These are phyloP conservation scores for Fusarium sp. DNA, from an alignment of 2,329 filamentous ascomycete species.

Conservation along the genomic window DNA sequence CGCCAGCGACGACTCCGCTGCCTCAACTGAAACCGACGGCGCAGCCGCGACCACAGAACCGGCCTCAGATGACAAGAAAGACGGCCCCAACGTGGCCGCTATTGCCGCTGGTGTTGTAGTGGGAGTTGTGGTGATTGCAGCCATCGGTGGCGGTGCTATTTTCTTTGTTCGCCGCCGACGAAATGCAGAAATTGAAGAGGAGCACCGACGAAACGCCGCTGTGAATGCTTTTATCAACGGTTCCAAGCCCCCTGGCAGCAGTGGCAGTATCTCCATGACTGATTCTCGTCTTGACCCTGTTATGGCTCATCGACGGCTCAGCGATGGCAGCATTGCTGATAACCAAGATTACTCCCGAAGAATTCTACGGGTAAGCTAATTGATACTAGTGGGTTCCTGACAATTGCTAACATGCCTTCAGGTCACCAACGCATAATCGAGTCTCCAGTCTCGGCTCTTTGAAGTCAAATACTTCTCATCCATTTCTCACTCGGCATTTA, in stretches of 20 bases:
- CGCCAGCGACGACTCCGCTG: conserved; percentile 2
- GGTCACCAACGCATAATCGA: conserved; percentile 70
- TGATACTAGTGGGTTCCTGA: neutral
- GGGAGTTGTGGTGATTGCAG: conserved; percentile 77
- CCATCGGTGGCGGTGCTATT: conserved; percentile 74
- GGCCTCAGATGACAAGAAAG: conserved; percentile 21
- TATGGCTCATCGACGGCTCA: conserved; percentile 85
- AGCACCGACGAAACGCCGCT: conserved; percentile 83
- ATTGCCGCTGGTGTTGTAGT: conserved; percentile 91
- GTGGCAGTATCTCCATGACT: conserved; percentile 75
- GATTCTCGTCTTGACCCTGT: conserved; percentile 90
- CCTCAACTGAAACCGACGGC: conserved; percentile 32
- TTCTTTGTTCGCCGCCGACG: conserved; percentile 81
- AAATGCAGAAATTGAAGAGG: conserved; percentile 83
- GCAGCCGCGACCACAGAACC: conserved; percentile 7
- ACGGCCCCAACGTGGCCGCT: conserved; percentile 77
- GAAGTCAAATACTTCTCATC: conserved; percentile 3
- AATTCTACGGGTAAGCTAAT: conserved; percentile 85
- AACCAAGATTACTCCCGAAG: conserved; percentile 96
- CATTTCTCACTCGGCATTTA: conserved; percentile 53
- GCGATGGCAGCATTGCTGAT: conserved; percentile 95
- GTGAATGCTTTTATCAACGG: conserved; percentile 80
- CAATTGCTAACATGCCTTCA: conserved; percentile 45
- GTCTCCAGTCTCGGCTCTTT: conserved; percentile 21
- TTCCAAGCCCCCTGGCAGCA: conserved; percentile 71